A percentile compares a stretch with the other conserved stretches of the same genome.
These are phyloP conservation scores for Myotisia sp. DNA, from an alignment of 2,329 filamentous ascomycete genomes.

Conservation along the genomic window DNA sequence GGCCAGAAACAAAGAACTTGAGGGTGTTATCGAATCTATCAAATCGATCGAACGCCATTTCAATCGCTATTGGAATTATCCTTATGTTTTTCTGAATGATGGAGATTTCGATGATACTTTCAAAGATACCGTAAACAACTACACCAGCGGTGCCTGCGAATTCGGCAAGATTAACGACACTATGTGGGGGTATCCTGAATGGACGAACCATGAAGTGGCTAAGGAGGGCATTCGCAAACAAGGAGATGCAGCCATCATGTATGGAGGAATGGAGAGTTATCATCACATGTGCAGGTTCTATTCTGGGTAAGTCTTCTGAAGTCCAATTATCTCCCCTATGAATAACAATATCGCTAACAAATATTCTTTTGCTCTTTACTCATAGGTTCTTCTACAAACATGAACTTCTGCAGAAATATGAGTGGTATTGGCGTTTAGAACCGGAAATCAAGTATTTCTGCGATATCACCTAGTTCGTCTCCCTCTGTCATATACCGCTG, in stretches of 20 bases:
- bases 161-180: conserved; percentile 83
- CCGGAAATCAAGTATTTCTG: conserved; percentile 99
- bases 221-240: conserved; percentile 95
- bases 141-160: conserved; percentile 76
- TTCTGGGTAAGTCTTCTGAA: conserved; percentile 56
- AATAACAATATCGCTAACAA: conserved; percentile 11
- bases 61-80: conserved; percentile 97
- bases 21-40: conserved; percentile 88
- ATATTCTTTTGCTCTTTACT: too few species aligned
- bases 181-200: conserved; percentile 95
- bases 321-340: conserved; percentile 1
- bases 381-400: conserved; percentile 93
- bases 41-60: conserved; percentile 98
- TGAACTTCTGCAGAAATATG: conserved; percentile 83
- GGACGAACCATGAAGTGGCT: conserved; percentile 85
- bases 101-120: conserved; percentile 93
- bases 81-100: conserved; percentile 96
- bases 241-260: conserved; percentile 96
- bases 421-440: conserved; percentile 99
- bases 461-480: conserved; percentile 88
- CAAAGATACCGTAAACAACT: conserved; percentile 72
- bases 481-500: not conserved
- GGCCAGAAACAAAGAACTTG: conserved; percentile 88
- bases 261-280: conserved; percentile 95
- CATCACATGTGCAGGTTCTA: conserved; percentile 99